A percentile compares a stretch with the other conserved stretches of the same genome.
Evolutionary conservation across 805 yeast genomes (phyloP).

Genomic region (Kodamaea neixiangensis): DNA sequence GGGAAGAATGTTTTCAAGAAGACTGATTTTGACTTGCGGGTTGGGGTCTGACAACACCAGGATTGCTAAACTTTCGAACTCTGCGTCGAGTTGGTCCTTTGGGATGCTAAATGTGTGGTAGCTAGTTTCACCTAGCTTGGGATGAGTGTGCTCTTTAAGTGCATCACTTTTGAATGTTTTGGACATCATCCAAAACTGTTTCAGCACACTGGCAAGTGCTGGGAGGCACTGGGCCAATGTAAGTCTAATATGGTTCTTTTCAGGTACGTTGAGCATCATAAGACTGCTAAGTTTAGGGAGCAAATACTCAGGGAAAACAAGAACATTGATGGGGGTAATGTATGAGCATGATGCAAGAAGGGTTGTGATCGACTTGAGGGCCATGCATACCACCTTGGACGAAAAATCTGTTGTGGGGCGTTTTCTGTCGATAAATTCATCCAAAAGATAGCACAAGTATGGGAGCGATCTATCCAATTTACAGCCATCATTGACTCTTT

Average conservation of each 20-base stretch:
- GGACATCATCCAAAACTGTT: slow-evolving; percentile 63
- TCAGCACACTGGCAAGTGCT: slow-evolving; percentile 62
- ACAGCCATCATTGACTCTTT: slow-evolving; percentile 74
- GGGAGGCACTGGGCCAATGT: slow-evolving; percentile 77
- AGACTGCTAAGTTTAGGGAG: slow-evolving; percentile 59
- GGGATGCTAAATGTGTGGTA: slow-evolving; percentile 23
- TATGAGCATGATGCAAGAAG: slow-evolving; percentile 61
- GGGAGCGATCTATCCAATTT: slow-evolving; percentile 88
- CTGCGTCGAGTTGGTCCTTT: slow-evolving; percentile 47
- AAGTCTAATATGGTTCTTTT: slow-evolving; percentile 45
- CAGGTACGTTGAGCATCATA: slow-evolving; percentile 31
- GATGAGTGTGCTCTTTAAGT: slow-evolving; percentile 1
- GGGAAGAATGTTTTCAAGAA: slow-evolving; percentile 71
- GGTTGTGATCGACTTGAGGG: slow-evolving; percentile 67
- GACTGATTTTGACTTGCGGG: slow-evolving; percentile 64
- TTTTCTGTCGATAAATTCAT: slow-evolving; percentile 46
- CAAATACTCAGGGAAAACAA: slow-evolving; percentile 79
- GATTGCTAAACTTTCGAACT: slow-evolving; percentile 67
- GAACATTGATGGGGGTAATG: slow-evolving; percentile 72
- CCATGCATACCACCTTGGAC: slow-evolving; percentile 64
- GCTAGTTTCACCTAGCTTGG: slow-evolving; percentile 1
- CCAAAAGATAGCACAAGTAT: slow-evolving; percentile 68
- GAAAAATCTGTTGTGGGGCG: slow-evolving; percentile 26
- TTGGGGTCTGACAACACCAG: slow-evolving; percentile 69
- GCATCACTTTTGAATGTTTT: slow-evolving; percentile 42